Base-by-base conservation (phyloP, 2,329 filamentous ascomycete genomes). In the Hypoxylon sp. region DNA sequence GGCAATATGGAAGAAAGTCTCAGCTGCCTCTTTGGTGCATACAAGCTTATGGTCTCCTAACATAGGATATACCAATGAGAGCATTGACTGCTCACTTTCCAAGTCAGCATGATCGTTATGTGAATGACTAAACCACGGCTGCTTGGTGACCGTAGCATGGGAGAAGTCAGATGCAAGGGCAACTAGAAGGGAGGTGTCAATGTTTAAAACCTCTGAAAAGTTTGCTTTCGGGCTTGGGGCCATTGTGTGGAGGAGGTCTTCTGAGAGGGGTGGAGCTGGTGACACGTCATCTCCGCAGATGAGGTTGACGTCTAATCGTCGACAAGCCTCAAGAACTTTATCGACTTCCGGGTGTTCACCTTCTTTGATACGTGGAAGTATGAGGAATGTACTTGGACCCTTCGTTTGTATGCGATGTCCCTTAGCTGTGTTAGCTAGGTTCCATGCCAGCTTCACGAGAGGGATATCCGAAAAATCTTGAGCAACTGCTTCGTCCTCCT, bases 141-240 rank as follows among this genome's bases (percentile, higher is more conserved):
- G 66, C 20, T 66, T 59, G 0, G 60, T 38, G 4, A 77, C 69
- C 5, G 59, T 51, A 3, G 64, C 63, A 65, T 91, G 87, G 2
- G 86, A 88, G 17, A 91, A 83, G 62, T 92, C 89, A 0, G 88
- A 90, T 1, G 87, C 81, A 2, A 91, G 73, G 3, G 87, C 88
- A 4, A 92, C 78, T 4, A 92, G 77, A 35, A 90, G 81, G 1
- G 88, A 90, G 44, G 83, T 86, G 67, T 87, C 84, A 46, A 87
- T 77, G 62, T 87, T 85, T 19, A 86, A 52, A 23, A 62, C 43
- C 17, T 61, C 23, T 0, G 63, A 61, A 31, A 68, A 63, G 9
- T 45, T 58, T 8, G 59, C 53, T 29, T 46, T 62, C 5, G 65
- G 67, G 17, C 55, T 61, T 16, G 67, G 66, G 11, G 61, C 61